phyloP scores from a whole-genome alignment of 108 stramenopile species.

The Chaetoceros muelleri region DNA sequence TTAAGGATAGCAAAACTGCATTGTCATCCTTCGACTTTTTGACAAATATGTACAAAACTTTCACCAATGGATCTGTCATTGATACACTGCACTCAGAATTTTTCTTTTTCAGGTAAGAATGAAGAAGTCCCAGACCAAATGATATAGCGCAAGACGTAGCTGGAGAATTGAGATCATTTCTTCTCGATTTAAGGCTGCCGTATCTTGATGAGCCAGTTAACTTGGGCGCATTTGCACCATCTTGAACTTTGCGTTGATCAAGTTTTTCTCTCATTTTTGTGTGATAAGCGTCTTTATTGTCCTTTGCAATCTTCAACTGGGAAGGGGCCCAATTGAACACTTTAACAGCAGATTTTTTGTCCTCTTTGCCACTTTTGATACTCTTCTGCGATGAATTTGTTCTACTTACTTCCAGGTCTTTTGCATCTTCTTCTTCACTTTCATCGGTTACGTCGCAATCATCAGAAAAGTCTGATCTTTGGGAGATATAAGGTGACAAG shows the following conservation, averaged over 20 bases:
- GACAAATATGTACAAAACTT: conserved; percentile 67
- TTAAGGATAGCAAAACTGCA: conserved; percentile 66
- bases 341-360: conserved; percentile 12
- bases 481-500: conserved; percentile 46
- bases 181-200: conserved; percentile 14
- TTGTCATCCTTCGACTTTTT: conserved; percentile 55
- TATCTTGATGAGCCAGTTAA: conserved; percentile 69
- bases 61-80: conserved; percentile 81
- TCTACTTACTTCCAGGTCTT: conserved; percentile 42
- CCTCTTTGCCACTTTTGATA: conserved; percentile 6
- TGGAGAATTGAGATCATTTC: conserved; percentile 51
- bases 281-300: conserved; percentile 35
- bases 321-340: conserved; percentile 76
- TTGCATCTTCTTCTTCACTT: conserved; percentile 37
- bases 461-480: conserved; percentile 2
- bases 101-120: conserved; percentile 62
- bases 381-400: conserved; percentile 1
- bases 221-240: conserved; percentile 78
- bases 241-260: conserved; percentile 40
- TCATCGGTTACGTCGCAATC: conserved; percentile 10
- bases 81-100: conserved; percentile 30
- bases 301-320: conserved; percentile 23
- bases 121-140: conserved; percentile 75
- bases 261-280: conserved; percentile 30
- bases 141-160: conserved; percentile 63